Percentiles rank a stretch among this genome's conserved stretches.
phyloP scores from a whole-genome alignment of 208 protist genomes.

The Leishmania turanica region DNA sequence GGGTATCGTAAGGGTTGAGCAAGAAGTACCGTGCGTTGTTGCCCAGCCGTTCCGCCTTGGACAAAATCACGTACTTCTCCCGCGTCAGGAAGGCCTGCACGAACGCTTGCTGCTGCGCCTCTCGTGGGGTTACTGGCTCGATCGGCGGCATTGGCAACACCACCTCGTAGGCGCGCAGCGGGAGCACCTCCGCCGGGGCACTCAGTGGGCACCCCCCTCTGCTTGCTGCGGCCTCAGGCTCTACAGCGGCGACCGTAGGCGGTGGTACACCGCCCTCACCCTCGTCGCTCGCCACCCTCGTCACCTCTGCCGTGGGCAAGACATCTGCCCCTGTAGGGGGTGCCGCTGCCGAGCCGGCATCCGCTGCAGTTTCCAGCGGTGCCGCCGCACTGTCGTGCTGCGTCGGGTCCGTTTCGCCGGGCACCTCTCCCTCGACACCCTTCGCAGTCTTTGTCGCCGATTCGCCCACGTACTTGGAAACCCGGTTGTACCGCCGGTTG shows the following conservation, averaged over 20 bases:
- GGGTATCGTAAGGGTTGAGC: conserved; percentile 50
- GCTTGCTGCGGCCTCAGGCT: background rate
- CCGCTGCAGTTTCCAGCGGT: background rate
- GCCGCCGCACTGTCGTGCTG: background rate
- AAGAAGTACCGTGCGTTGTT: conserved; percentile 62
- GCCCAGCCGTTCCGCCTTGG: conserved; percentile 74
- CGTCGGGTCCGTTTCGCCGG: background rate
- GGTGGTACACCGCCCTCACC: background rate
- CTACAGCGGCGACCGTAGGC: background rate
- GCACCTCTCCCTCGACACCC: background rate
- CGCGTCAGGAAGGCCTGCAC: conserved; percentile 39
- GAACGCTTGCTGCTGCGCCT: conserved; percentile 31
- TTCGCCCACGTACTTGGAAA: conserved; percentile 49
- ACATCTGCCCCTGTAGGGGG: background rate
- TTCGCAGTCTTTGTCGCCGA: background rate
- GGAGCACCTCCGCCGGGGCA: background rate
- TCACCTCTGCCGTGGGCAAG: background rate
- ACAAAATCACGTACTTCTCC: conserved; percentile 52
- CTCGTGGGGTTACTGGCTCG: conserved; percentile 18
- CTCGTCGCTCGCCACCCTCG: background rate
- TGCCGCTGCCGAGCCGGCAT: background rate
- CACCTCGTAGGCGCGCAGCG: conserved; percentile 28
- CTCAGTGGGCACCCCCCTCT: background rate
- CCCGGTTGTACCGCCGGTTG: conserved; percentile 78
- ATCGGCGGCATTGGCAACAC: conserved; percentile 20